Base-by-base conservation (phyloP, 345 rosid species). In the Schrenkiella parvula region DNA sequence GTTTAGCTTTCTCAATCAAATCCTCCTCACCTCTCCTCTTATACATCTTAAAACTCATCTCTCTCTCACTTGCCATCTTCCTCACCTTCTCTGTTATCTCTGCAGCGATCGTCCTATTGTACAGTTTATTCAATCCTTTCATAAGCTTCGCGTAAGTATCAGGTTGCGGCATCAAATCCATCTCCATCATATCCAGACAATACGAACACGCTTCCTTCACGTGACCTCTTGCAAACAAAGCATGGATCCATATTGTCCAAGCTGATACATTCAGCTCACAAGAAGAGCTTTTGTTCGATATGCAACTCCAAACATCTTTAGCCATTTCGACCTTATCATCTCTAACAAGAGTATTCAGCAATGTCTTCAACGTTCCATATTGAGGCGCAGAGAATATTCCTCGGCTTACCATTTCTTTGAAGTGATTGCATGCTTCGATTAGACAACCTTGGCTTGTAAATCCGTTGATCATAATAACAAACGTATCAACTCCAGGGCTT, bases 211-310 rank as follows among this genome's bases (percentile, higher is more conserved):
- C 98, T 70, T 88, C 97, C 80, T 93, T 93, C 72, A 91, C 96
- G 55, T 88, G 83, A 46, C 96, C 89, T 43, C 62, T 88, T 18
- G 92, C 82, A 62, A 83, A 84, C 72, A 93, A 78, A 14, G 91
- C 86, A 56, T 93, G 98, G 67, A 93, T 88, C 98, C 98, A 93
- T 62, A 93, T 91, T 35, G 97, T 93, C 97, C 98, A 93, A 12
- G 96, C 91, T 76, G 72, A 83, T 77, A 85, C 84, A 76, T 91
- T 93, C 37, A 89, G 87, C 52, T 88, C 95, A 51, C 96, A 91
- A 17, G 74, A 52, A 39, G 51, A 73, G 66, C 88, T 89, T 80
- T 88, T 86, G 19, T 75, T 80, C 18, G 81, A 41, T 56, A 93
- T 85, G 71, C 84, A 85, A 78, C 81, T 80, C 98, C 97, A 93